Evolutionary conservation across 2,329 filamentous ascomycete species (phyloP).

Genomic region (Chalara sp.): DNA sequence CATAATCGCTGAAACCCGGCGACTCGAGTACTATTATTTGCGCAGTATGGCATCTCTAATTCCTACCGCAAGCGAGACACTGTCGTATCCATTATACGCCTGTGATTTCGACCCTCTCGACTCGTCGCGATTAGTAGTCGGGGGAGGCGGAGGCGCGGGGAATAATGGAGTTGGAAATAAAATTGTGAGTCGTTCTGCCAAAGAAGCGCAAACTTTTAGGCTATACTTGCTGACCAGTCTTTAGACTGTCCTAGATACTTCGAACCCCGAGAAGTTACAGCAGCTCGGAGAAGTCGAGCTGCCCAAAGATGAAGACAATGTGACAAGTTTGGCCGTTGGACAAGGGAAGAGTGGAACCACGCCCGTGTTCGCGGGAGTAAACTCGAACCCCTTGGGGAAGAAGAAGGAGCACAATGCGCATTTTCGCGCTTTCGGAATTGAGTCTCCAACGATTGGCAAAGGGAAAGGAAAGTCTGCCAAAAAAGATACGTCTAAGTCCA

Average conservation of each 20-base stretch:
- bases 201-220: no score
- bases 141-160: conserved; percentile 79
- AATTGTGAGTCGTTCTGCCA: conserved; percentile 50
- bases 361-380: conserved; percentile 70
- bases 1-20: no score
- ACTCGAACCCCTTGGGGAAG: conserved; percentile 68
- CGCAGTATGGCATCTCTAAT: conserved; percentile 24
- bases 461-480: conserved; percentile 24
- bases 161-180: conserved; percentile 80
- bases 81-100: conserved; percentile 79
- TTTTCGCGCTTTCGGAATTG: conserved; percentile 67
- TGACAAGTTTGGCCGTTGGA: conserved; percentile 73
- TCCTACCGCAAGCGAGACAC: conserved; percentile 32
- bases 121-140: conserved; percentile 69
- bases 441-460: conserved; percentile 19
- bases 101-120: conserved; percentile 84
- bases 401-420: conserved; percentile 76
- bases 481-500: conserved; percentile 18
- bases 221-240: background rate
- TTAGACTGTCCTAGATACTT: conserved; percentile 27
- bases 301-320: conserved; percentile 79
- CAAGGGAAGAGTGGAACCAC: conserved; percentile 49
- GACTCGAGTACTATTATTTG: background rate
- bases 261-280: conserved; percentile 38
- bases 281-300: conserved; percentile 68